Evolutionary conservation across 148 eudicot species (phyloP).

Genomic region (Camellia sinensis): DNA sequence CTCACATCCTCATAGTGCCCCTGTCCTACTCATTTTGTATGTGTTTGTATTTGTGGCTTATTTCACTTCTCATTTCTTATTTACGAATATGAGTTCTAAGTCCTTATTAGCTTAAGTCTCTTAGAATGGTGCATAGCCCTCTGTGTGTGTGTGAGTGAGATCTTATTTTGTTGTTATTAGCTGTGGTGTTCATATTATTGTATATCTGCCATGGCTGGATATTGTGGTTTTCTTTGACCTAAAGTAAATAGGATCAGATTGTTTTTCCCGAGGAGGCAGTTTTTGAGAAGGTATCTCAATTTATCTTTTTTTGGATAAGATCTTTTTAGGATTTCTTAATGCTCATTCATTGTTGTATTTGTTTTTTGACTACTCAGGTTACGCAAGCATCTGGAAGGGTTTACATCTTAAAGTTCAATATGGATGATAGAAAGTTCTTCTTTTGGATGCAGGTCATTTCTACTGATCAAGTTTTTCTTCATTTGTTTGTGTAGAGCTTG

Average conservation of each 20-base stretch:
- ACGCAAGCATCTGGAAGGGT: conserved; percentile 91
- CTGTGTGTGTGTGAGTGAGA: background rate
- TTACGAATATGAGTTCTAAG: too few relatives aligned
- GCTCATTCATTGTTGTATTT: conserved; percentile 3
- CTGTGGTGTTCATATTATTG: background rate
- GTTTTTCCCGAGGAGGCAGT: conserved; percentile 85
- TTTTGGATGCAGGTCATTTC: conserved; percentile 90
- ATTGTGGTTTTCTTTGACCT: conserved; percentile 40
- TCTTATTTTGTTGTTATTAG: background rate
- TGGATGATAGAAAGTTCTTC: conserved; percentile 93
- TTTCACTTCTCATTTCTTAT: too few relatives aligned
- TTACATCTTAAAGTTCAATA: conserved; percentile 80
- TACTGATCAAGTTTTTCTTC: background rate
- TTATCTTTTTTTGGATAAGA: background rate
- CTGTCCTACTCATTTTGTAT: too few relatives aligned
- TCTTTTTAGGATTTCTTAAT: background rate
- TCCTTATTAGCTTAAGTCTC: too few relatives aligned
- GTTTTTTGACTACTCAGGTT: conserved; percentile 43
- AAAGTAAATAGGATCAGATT: conserved; percentile 70
- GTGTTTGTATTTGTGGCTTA: background rate
- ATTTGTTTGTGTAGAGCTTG: background rate
- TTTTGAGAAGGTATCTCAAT: conserved; percentile 76
- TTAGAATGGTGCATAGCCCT: too few relatives aligned
- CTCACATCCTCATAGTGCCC: too few relatives aligned
- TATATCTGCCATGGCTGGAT: conserved; percentile 7